Evolutionary conservation across 2,329 filamentous ascomycete genomes (phyloP), one percentile per base, ranked within the genome.

Genomic region (Thielaviopsis euricoi): DNA sequence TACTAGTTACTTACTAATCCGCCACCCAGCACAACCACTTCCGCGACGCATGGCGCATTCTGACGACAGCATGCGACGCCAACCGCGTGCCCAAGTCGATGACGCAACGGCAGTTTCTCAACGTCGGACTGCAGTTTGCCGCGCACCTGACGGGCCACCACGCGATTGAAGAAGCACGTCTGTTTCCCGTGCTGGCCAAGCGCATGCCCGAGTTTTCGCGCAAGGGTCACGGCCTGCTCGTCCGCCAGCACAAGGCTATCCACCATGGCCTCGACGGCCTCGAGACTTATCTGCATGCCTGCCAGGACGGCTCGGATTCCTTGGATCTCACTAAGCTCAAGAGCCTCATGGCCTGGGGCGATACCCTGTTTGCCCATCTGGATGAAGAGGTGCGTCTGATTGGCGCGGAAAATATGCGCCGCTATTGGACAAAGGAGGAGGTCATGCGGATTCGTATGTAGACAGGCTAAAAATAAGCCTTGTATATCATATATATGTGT

Each of bases 351-450:
- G 85, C 82, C 71, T 95, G 90, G 80, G 86, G 86, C 12, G 74
- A 75, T 10, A 86, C 95, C 62, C 68, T 95, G 53, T 91, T 88
- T 86, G 74, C 73, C 65, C 89, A 95, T 75, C 71, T 95, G 61
- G 87, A 93, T 65, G 83, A 90, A 64, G 89, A 95, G 75, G 89
- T 95, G 7, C 73, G 76, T 68, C 79, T 86, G 63, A 69, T 95
- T 33, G 80, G 84, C 1, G 89, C 89, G 51, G 86, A 93, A 69
- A 94, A 91, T 67, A 95, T 95, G 89, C 77, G 87, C 64, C 81
- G 76, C 69, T 89, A 86, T 69, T 95, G 87, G 87, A 85, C 76
- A 0, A 64, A 82, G 61, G 81, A 87, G 52, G 89, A 95, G 75
- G 83, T 95, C 69, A 73, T 70, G 67, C 70, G 72, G 55, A 76